These are phyloP conservation scores for Pichia sp. DNA, from an alignment of 1,139 yeast species.

Conservation along the genomic window DNA sequence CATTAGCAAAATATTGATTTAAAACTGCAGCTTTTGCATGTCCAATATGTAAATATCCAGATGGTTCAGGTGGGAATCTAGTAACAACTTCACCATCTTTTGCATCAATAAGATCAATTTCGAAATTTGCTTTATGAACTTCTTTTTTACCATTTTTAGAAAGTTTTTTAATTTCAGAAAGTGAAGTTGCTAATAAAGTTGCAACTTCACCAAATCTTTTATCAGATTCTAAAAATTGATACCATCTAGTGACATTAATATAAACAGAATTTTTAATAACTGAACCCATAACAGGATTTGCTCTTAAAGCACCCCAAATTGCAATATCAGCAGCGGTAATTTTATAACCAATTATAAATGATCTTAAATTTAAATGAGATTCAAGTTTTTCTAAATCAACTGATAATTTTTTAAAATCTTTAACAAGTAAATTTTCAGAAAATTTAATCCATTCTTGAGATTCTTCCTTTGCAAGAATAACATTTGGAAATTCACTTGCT, in stretches of 20 bases:
- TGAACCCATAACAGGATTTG: slow-evolving; percentile 89
- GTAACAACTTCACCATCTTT: slow-evolving; percentile 91
- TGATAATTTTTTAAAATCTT: slow-evolving; percentile 83
- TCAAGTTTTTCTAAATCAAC: slow-evolving; percentile 75
- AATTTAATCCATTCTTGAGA: slow-evolving; percentile 59
- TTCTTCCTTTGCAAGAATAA: slow-evolving; percentile 32
- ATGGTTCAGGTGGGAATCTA: slow-evolving; percentile 89
- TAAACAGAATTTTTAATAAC: slow-evolving; percentile 78
- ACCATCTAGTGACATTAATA: slow-evolving; percentile 91
- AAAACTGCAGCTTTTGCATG: slow-evolving; percentile 96
- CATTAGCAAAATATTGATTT: slow-evolving; percentile 91
- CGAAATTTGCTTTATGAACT: slow-evolving; percentile 83
- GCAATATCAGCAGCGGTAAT: slow-evolving; percentile 76
- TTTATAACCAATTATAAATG: slow-evolving; percentile 64
- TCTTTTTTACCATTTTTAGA: slow-evolving; percentile 70
- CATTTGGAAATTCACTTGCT: slow-evolving; percentile 40
- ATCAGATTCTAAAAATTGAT: slow-evolving; percentile 64
- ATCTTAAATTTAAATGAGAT: slow-evolving; percentile 75
- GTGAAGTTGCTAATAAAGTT: slow-evolving; percentile 58
- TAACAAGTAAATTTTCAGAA: slow-evolving; percentile 67
- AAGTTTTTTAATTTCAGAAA: slow-evolving; percentile 68
- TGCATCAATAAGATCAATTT: slow-evolving; percentile 87
- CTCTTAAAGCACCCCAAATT: slow-evolving; percentile 89
- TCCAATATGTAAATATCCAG: slow-evolving; percentile 94
- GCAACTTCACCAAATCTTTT: slow-evolving; percentile 64